phyloP scores from a whole-genome alignment of 2,329 filamentous ascomycete genomes.

The Sphaerulina populicola region DNA sequence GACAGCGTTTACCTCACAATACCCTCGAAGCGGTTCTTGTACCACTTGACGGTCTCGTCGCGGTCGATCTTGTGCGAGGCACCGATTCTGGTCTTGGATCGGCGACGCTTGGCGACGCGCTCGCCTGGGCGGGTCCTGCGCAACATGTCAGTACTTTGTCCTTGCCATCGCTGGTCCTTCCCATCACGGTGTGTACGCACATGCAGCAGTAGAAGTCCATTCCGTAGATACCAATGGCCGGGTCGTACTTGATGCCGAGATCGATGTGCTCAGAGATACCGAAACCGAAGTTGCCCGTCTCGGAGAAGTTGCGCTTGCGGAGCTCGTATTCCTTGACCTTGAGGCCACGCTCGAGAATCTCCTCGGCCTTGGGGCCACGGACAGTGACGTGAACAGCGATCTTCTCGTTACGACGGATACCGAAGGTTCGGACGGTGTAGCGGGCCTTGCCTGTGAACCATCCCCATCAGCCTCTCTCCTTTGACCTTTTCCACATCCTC shows the following conservation, averaged over 20 bases:
- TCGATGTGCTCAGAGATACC: slow-evolving; percentile 99
- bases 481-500: background rate
- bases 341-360: slow-evolving; percentile 99
- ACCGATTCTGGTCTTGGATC: slow-evolving; percentile 79
- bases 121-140: slow-evolving; percentile 85
- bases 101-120: slow-evolving; percentile 91
- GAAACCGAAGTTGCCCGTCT: slow-evolving; percentile 99
- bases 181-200: slow-evolving; percentile 44
- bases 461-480: slow-evolving; percentile 5
- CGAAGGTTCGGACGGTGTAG: slow-evolving; percentile 99
- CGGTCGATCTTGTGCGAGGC: slow-evolving; percentile 87
- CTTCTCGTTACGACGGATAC: slow-evolving; percentile 99
- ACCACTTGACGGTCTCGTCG: slow-evolving; percentile 96
- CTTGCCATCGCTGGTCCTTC: background rate
- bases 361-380: slow-evolving; percentile 97
- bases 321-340: slow-evolving; percentile 99
- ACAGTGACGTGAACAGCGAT: slow-evolving; percentile 99
- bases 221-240: slow-evolving; percentile 95
- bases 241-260: slow-evolving; percentile 99
- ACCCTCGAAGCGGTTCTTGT: slow-evolving; percentile 90
- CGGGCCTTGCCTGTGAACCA: slow-evolving; percentile 77
- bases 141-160: slow-evolving; percentile 12
- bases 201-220: slow-evolving; percentile 99
- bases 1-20: slow-evolving; percentile 79
- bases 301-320: slow-evolving; percentile 98